Evolutionary conservation across 2,329 filamentous ascomycete species (phyloP).

Genomic region (Sporothrix brasiliensis): DNA sequence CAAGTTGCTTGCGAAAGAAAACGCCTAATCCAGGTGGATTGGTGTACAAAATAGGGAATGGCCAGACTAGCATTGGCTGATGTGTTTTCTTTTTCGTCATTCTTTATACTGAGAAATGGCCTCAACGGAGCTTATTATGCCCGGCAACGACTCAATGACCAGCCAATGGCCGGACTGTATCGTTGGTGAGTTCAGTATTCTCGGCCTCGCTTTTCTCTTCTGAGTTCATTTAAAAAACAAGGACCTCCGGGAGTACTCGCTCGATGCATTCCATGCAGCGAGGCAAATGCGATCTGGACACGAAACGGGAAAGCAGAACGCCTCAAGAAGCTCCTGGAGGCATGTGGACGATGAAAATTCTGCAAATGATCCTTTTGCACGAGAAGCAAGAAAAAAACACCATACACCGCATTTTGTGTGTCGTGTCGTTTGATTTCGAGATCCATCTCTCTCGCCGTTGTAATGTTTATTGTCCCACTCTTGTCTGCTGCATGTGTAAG

Average conservation of each 20-base stretch:
- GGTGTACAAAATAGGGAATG: background rate
- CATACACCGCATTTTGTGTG: conserved; percentile 19
- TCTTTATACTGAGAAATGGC: background rate
- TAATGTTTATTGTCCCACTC: conserved; percentile 12
- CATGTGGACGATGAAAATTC: conserved; percentile 16
- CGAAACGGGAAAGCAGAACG: background rate
- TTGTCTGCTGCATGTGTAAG: background rate
- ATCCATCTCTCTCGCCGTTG: background rate
- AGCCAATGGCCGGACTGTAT: conserved; percentile 4
- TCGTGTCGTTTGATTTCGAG: background rate
- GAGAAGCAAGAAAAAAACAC: background rate
- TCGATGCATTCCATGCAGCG: conserved; percentile 15
- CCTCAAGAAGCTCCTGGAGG: conserved; percentile 4
- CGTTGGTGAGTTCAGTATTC: background rate
- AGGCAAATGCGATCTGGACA: conserved; percentile 9
- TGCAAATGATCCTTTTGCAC: background rate
- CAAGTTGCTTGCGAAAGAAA: conserved; percentile 7
- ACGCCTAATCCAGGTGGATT: conserved; percentile 1
- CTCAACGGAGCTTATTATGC: background rate
- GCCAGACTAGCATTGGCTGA: background rate
- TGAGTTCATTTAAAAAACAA: background rate
- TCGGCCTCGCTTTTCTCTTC: background rate
- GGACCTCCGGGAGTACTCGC: background rate
- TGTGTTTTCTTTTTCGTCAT: conserved; percentile 6
- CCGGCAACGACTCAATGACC: conserved; percentile 5